A percentile compares a stretch with the other conserved stretches of the same genome.
Evolutionary conservation across 306 rosid species (phyloP).

Genomic region (Vigna nakashimae): DNA sequence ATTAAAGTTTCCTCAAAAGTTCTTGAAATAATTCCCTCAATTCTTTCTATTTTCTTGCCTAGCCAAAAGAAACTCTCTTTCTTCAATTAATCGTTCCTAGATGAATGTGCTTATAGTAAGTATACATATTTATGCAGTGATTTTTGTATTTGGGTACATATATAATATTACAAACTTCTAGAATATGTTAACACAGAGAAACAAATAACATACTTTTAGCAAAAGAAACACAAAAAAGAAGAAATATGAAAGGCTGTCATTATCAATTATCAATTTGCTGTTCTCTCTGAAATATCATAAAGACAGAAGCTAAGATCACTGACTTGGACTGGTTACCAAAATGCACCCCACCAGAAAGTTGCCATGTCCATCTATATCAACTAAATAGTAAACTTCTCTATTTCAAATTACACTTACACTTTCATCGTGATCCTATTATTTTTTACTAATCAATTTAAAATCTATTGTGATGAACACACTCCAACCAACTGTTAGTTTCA

Average conservation of each 20-base stretch:
- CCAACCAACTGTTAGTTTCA: neutral
- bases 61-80: neutral
- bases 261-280: constrained; percentile 22
- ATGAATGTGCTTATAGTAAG: neutral
- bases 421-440: neutral
- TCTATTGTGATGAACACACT: too few species aligned
- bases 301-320: constrained; percentile 17
- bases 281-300: neutral
- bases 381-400: constrained; percentile 4
- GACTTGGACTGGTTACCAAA: constrained; percentile 35
- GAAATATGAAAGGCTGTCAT: constrained; percentile 29
- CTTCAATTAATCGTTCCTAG: neutral
- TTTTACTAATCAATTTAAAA: too few species aligned
- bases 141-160: neutral
- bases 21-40: too few species aligned
- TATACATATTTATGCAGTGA: too few species aligned
- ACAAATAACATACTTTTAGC: neutral
- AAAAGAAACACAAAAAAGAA: constrained; percentile 3
- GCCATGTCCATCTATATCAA: constrained; percentile 28
- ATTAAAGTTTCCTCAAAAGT: neutral
- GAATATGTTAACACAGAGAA: constrained; percentile 26
- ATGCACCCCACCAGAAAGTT: constrained; percentile 29
- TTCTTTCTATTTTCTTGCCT: too few species aligned
- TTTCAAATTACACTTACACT: neutral
- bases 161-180: neutral